Base-by-base conservation (phyloP, 805 yeast species). In the Saturnispora dispora region DNA sequence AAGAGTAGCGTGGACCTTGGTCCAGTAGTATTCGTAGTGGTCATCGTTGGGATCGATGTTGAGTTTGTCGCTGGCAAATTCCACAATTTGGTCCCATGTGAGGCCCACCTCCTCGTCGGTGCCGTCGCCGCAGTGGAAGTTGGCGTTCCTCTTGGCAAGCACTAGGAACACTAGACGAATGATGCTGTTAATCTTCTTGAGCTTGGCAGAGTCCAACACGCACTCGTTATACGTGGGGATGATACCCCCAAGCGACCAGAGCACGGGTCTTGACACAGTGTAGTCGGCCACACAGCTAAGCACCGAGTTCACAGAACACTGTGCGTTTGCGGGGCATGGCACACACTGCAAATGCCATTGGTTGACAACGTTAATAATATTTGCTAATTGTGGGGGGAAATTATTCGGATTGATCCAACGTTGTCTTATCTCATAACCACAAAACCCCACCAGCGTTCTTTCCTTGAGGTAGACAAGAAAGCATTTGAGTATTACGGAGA, bases 251-350 rank as follows among this genome's bases (percentile, higher is more conserved):
- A 52, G 10, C 22, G 80, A 66, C 42, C 77, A 70, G 57, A 79
- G 73, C 74, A 82, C 75, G 6, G 84, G 83, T 48, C 74, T 71
- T 36, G 63, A 62, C 30, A 71, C 70, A 35, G 78, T 68, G 60
- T 72, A 86, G 57, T 86, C 96, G 37, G 82, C 83, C 57, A 78
- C 82, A 66, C 99, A 91, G 48, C 75, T 78, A 2, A 87, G 60
- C 52, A 76, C 70, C 56, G 88, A 72, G 47, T 74, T 65, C 23
- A 82, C 78, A 57, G 74, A 82, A 66, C 98, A 91, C 44, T 81
- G 71, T 0, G 90, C 93, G 66, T 90, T 84, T 2, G 74, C 76
- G 1, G 98, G 98, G 64, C 98, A 91, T 17, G 78, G 78, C 3
- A 80, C 69, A 68, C 99, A 91, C 0, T 59, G 49, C 3, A 96